phyloP scores from a whole-genome alignment of 148 eudicot species.

The Vaccinium vitisidaea region DNA sequence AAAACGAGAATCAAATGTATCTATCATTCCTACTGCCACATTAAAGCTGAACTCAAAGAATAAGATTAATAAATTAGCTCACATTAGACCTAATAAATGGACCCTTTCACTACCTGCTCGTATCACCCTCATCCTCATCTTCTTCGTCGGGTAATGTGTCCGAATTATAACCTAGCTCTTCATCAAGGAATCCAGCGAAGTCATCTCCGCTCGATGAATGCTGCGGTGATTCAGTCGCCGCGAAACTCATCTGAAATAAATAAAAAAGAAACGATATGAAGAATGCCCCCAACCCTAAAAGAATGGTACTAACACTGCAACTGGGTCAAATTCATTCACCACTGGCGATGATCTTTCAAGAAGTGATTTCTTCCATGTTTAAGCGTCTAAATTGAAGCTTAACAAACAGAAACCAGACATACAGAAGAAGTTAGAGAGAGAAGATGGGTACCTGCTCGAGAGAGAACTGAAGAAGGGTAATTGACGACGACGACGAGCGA shows the following conservation, averaged over 20 bases:
- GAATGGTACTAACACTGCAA: not conserved
- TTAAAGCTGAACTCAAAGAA: not conserved
- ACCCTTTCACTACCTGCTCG: constrained; percentile 14
- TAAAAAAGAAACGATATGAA: not conserved
- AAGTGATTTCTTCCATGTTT: not conserved
- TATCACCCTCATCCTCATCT: constrained; percentile 18
- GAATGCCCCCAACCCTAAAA: not conserved
- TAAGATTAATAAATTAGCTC: not conserved
- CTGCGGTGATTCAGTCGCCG: constrained; percentile 54
- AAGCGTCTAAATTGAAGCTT: not conserved
- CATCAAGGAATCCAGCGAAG: constrained; percentile 68
- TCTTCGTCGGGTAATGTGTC: constrained; percentile 46
- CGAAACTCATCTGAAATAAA: constrained; percentile 69
- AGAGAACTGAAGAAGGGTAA: too few relatives aligned
- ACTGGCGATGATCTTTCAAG: not conserved
- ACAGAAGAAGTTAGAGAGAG: too few relatives aligned
- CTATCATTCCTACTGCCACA: not conserved
- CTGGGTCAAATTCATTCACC: not conserved
- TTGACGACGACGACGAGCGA: too few relatives aligned
- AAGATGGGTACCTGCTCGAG: too few relatives aligned
- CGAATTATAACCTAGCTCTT: constrained; percentile 55
- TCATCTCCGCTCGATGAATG: constrained; percentile 83
- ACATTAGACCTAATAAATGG: not conserved
- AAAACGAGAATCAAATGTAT: not conserved
- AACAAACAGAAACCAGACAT: too few relatives aligned